A percentile compares a stretch with the other conserved stretches of the same genome.
phyloP scores from a whole-genome alignment of 2,329 filamentous ascomycete genomes.

The Epicoccum sorghinum region DNA sequence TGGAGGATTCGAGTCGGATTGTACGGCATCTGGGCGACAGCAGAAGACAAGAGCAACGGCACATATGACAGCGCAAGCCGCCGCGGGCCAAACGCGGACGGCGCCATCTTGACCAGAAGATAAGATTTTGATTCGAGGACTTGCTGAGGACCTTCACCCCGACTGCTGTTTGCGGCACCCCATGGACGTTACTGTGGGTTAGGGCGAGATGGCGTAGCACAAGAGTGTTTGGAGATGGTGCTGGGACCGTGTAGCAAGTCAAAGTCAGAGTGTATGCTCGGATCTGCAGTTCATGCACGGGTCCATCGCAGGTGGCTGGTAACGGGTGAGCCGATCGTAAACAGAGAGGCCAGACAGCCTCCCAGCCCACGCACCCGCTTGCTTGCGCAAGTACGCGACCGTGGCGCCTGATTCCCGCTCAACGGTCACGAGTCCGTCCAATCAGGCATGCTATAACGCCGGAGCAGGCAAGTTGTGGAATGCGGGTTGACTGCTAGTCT shows the following conservation, averaged over 20 bases:
- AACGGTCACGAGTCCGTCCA: slow-evolving; percentile 22
- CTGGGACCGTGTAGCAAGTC: slow-evolving; percentile 17
- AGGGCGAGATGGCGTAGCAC: slow-evolving; percentile 22
- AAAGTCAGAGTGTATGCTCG: slow-evolving; percentile 25
- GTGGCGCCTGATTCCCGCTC: slow-evolving; percentile 18
- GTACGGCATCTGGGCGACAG: slow-evolving; percentile 68
- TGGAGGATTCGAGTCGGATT: slow-evolving; percentile 76
- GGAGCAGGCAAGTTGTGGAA: slow-evolving; percentile 19
- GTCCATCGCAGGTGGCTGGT: slow-evolving; percentile 34
- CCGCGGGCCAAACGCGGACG: neutral
- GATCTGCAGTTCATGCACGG: slow-evolving; percentile 45
- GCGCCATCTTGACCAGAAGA: slow-evolving; percentile 11
- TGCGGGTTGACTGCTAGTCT: slow-evolving; percentile 16
- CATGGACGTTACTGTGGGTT: slow-evolving; percentile 24
- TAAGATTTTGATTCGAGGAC: slow-evolving; percentile 2
- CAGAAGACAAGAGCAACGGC: slow-evolving; percentile 13
- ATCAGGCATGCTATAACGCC: slow-evolving; percentile 10
- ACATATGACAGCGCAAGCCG: slow-evolving; percentile 13
- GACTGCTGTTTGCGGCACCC: slow-evolving; percentile 17
- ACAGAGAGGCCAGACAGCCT: slow-evolving; percentile 32
- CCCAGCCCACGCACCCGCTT: slow-evolving; percentile 20
- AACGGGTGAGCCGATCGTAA: slow-evolving; percentile 33
- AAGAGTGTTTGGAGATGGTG: slow-evolving; percentile 16
- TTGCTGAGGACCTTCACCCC: slow-evolving; percentile 31
- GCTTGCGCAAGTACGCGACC: slow-evolving; percentile 29